Conservation (phyloP, 306 rosid species). For the Rosa rugosa region DNA sequence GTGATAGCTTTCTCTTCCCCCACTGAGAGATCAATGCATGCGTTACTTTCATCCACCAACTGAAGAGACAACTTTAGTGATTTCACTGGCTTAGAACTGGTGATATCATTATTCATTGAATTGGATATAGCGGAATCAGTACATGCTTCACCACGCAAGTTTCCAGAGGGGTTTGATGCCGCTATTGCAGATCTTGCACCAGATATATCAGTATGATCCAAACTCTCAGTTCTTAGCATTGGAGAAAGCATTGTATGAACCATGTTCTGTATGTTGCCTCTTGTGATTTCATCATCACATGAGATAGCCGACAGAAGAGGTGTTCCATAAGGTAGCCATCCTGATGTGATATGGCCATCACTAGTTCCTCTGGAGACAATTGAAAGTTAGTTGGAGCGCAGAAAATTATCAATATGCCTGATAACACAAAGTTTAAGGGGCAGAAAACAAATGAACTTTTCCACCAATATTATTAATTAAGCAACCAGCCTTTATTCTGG, state of each 20-base stretch:
- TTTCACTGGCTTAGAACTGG: conserved; percentile 40
- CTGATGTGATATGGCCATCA: conserved; percentile 59
- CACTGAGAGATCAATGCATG: conserved; percentile 75
- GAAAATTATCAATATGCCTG: conserved; percentile 6
- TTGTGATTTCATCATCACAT: conserved; percentile 60
- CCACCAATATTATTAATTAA: background rate
- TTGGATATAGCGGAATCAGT: conserved; percentile 38
- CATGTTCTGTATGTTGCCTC: conserved; percentile 63
- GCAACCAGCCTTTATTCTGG: background rate
- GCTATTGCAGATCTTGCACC: conserved; percentile 46
- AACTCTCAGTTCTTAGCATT: conserved; percentile 55
- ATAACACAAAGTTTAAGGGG: background rate
- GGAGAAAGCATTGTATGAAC: conserved; percentile 72
- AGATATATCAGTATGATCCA: conserved; percentile 39
- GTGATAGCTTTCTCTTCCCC: conserved; percentile 71
- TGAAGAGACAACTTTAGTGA: conserved; percentile 64
- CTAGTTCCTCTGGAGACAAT: conserved; percentile 48
- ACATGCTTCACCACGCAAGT: conserved; percentile 33
- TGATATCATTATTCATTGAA: conserved; percentile 45
- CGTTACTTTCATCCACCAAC: conserved; percentile 67
- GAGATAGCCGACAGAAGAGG: conserved; percentile 75
- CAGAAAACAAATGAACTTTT: background rate
- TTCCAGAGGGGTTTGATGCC: conserved; percentile 35
- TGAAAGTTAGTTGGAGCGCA: background rate
- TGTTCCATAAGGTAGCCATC: conserved; percentile 82